A percentile compares a stretch with the other conserved stretches of the same genome.
phyloP scores from a whole-genome alignment of 345 rosid species.

The Acer campestre region DNA sequence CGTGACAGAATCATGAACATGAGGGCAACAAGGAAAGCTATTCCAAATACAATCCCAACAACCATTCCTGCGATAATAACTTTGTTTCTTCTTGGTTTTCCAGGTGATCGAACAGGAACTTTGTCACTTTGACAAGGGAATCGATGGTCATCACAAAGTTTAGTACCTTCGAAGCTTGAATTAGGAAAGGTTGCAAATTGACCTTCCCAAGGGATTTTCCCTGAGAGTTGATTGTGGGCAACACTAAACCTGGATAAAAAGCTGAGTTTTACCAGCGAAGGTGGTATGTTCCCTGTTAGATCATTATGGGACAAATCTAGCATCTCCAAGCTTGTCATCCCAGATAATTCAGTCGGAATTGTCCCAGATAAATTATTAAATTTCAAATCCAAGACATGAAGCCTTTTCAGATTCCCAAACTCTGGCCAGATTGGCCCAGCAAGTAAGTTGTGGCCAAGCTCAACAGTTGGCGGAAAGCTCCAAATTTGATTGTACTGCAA shows the following conservation, averaged over 20 bases:
- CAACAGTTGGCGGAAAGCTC: constrained; percentile 31
- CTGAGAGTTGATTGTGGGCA: constrained; percentile 56
- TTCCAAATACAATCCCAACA: constrained; percentile 60
- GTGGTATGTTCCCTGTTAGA: constrained; percentile 45
- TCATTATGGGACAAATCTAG: constrained; percentile 54
- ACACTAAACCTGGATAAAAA: constrained; percentile 65
- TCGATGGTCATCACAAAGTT: constrained; percentile 75
- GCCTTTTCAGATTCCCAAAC: constrained; percentile 55
- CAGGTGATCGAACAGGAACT: constrained; percentile 11
- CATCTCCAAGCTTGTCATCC: constrained; percentile 55
- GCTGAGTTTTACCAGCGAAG: constrained; percentile 36
- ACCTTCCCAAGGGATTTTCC: constrained; percentile 60
- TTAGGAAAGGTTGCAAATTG: constrained; percentile 79
- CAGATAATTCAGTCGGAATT: constrained; percentile 46
- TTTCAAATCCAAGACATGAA: constrained; percentile 50
- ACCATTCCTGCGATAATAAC: constrained; percentile 52
- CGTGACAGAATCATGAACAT: constrained; percentile 49
- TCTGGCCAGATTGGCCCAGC: constrained; percentile 48
- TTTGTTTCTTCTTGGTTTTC: constrained; percentile 36
- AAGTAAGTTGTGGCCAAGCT: constrained; percentile 25
- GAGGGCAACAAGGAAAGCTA: constrained; percentile 49
- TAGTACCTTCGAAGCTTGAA: constrained; percentile 78
- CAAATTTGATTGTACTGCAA: constrained; percentile 66
- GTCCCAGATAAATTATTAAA: constrained; percentile 42
- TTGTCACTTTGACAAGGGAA: constrained; percentile 35